A percentile compares a stretch with the other conserved stretches of the same genome.
Evolutionary conservation across 352 stramenopile genomes (phyloP).

Genomic region (Peronospora belbahrii): DNA sequence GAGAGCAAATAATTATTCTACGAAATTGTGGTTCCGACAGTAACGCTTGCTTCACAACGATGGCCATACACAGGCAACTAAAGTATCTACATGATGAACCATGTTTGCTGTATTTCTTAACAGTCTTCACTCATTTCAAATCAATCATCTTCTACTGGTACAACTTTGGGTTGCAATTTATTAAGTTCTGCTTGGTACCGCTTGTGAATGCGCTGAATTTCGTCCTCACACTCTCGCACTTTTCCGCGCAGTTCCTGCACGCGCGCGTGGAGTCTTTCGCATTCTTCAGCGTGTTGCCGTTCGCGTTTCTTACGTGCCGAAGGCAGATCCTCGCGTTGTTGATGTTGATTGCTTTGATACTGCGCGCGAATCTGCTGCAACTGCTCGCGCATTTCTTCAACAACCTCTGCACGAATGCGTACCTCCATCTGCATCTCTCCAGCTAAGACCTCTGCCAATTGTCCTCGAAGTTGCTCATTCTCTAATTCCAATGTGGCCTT

Average conservation of each 20-base stretch:
- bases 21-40: no score
- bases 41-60: no score
- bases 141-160: constrained; percentile 5
- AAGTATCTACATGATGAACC: neutral
- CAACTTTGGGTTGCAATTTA: constrained; percentile 21
- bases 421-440: constrained; percentile 60
- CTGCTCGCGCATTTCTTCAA: constrained; percentile 61
- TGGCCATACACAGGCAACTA: no score
- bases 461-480: constrained; percentile 50
- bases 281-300: constrained; percentile 38
- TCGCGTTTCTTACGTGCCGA: constrained; percentile 35
- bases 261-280: constrained; percentile 44
- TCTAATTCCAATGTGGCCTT: constrained; percentile 48
- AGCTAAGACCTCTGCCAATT: constrained; percentile 40
- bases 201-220: constrained; percentile 68
- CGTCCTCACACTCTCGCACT: constrained; percentile 70
- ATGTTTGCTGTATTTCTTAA: neutral
- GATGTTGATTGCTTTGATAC: constrained; percentile 37
- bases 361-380: constrained; percentile 55
- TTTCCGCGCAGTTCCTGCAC: constrained; percentile 60
- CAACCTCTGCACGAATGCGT: constrained; percentile 52
- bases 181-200: constrained; percentile 40
- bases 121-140: constrained; percentile 3
- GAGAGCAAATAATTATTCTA: no score
- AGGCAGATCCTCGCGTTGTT: constrained; percentile 26